Conservation (phyloP, 2,329 filamentous ascomycete species). For the Xylaria sp. region DNA sequence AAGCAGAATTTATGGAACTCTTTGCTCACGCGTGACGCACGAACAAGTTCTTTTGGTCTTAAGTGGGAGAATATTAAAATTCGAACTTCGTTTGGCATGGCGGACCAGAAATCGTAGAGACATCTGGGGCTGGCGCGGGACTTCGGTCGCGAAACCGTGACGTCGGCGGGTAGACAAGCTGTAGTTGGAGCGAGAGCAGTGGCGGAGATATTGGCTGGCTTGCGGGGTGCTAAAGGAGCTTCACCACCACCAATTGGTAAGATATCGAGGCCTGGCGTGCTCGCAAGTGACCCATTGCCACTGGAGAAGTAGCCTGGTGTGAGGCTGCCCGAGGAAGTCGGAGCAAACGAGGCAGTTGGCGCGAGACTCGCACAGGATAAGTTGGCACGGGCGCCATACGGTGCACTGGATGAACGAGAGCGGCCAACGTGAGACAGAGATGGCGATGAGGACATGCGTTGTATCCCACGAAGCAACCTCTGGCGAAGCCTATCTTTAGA, state of each 20-base stretch:
- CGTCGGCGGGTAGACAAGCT: constrained; percentile 70
- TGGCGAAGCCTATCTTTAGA: constrained; percentile 74
- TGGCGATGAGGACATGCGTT: constrained; percentile 84
- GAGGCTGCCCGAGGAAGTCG: constrained; percentile 48
- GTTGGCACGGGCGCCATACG: constrained; percentile 66
- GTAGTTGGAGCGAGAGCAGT: constrained; percentile 57
- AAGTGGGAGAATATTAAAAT: constrained; percentile 81
- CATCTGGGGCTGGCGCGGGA: constrained; percentile 47
- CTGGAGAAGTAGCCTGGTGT: constrained; percentile 48
- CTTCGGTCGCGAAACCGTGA: constrained; percentile 58
- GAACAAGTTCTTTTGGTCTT: constrained; percentile 81
- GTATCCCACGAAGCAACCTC: constrained; percentile 76
- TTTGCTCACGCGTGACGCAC: constrained; percentile 79
- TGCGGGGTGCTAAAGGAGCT: constrained; percentile 64
- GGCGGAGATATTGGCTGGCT: constrained; percentile 60
- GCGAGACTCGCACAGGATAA: constrained; percentile 66
- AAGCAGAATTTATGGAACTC: constrained; percentile 86
- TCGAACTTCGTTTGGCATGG: constrained; percentile 84
- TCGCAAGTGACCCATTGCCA: constrained; percentile 52
- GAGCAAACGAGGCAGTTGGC: constrained; percentile 53
- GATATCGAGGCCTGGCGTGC: constrained; percentile 54
- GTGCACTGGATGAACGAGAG: constrained; percentile 73
- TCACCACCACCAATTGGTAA: constrained; percentile 55
- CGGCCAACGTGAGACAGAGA: constrained; percentile 73
- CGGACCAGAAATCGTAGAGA: constrained; percentile 76